Conservation (phyloP, 148 eudicot species). For the Pouteria glomerata region DNA sequence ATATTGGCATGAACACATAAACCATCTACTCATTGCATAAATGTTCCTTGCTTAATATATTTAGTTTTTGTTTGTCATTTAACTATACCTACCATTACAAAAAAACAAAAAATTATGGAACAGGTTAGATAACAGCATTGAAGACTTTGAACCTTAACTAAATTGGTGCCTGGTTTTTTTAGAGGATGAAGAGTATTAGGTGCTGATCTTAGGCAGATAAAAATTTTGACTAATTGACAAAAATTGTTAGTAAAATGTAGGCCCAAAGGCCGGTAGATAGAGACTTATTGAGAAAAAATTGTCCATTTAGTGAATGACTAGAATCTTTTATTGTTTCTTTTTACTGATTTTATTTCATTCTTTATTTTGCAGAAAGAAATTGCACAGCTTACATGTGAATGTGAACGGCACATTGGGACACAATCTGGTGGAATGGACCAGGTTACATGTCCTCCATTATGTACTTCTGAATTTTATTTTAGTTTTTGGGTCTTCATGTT, state of each 20-base stretch:
- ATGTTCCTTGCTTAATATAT: background rate
- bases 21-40: background rate
- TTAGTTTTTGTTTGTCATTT: background rate
- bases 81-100: too few relatives aligned
- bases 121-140: background rate
- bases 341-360: background rate
- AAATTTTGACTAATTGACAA: too few relatives aligned
- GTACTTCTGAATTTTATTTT: background rate
- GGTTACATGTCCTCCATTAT: constrained; percentile 32
- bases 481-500: background rate
- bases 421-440: constrained; percentile 99
- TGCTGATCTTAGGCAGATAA: background rate
- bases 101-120: too few relatives aligned
- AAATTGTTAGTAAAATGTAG: background rate
- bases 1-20: too few relatives aligned
- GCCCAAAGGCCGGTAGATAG: background rate
- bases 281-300: background rate
- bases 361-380: constrained; percentile 71
- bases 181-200: background rate
- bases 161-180: background rate
- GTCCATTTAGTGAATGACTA: background rate
- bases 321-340: background rate
- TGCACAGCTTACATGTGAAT: constrained; percentile 92
- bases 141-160: too few relatives aligned
- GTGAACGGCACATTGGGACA: constrained; percentile 92